Percentiles rank a stretch among this genome's conserved stretches.
These are phyloP conservation scores for Collariella sp. DNA, from an alignment of 495 filamentous ascomycete genomes.

Conservation along the genomic window DNA sequence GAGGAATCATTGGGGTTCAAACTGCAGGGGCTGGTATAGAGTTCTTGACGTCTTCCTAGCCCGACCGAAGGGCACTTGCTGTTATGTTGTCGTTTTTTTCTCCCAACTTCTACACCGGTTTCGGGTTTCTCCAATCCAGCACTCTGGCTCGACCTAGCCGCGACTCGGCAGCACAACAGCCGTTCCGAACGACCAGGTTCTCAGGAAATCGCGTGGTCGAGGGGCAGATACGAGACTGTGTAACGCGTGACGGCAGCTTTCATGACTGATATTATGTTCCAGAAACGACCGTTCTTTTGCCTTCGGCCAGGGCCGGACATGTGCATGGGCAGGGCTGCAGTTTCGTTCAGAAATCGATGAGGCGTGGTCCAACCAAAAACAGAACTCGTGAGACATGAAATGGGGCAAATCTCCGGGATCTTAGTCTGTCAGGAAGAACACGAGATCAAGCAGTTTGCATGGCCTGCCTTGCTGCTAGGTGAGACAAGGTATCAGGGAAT, in stretches of 20 bases:
- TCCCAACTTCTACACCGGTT: neutral
- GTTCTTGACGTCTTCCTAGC: no score
- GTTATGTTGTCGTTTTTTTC: neutral
- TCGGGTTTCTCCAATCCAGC: neutral
- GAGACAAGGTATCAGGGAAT: neutral
- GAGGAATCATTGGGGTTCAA: no score
- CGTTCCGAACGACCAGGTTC: neutral
- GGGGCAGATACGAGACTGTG: slow-evolving; percentile 21
- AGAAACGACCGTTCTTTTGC: slow-evolving; percentile 10
- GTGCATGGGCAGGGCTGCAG: slow-evolving; percentile 21
- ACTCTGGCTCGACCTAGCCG: neutral
- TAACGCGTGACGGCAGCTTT: slow-evolving; percentile 23
- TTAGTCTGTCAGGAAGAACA: neutral
- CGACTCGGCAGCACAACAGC: neutral
- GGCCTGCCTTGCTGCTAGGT: neutral
- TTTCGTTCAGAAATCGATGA: neutral
- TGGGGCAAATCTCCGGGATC: neutral
- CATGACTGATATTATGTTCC: neutral
- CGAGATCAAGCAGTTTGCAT: neutral
- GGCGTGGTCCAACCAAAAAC: neutral
- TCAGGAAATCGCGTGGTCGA: neutral
- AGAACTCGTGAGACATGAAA: slow-evolving; percentile 2
- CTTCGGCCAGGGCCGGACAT: slow-evolving; percentile 12
- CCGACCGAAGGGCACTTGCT: no score
- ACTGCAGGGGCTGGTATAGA: no score